Percentiles rank a stretch among this genome's conserved stretches.
Evolutionary conservation across 108 stramenopile genomes (phyloP).

Genomic region (Asterionellopsis glacialis): DNA sequence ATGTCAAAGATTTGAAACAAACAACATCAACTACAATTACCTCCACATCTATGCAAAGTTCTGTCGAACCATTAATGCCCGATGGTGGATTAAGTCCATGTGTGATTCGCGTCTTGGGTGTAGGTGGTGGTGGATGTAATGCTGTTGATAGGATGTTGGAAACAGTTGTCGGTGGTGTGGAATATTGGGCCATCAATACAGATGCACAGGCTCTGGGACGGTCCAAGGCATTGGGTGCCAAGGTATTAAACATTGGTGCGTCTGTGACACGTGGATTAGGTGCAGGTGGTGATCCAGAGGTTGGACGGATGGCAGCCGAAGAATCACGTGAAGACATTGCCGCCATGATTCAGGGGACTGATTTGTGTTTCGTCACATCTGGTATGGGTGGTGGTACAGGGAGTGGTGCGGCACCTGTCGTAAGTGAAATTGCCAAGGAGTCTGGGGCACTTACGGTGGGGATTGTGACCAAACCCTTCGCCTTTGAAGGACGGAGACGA

Average conservation of each 20-base stretch:
- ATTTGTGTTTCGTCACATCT: constrained; percentile 84
- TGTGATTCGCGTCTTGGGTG: constrained; percentile 72
- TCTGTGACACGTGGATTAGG: constrained; percentile 87
- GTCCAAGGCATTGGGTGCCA: constrained; percentile 52
- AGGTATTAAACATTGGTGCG: constrained; percentile 73
- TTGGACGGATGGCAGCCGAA: constrained; percentile 79
- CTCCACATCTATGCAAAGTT: constrained; percentile 5
- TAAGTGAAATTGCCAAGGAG: constrained; percentile 72
- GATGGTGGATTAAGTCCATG: constrained; percentile 69
- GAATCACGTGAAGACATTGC: constrained; percentile 69
- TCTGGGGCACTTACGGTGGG: constrained; percentile 59
- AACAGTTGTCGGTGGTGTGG: constrained; percentile 75
- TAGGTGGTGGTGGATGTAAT: constrained; percentile 85
- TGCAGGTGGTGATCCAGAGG: constrained; percentile 85
- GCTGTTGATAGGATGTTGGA: constrained; percentile 86
- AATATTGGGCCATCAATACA: constrained; percentile 91
- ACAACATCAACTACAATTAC: neutral
- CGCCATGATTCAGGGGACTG: constrained; percentile 72
- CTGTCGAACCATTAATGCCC: constrained; percentile 44
- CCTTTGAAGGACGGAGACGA: constrained; percentile 86
- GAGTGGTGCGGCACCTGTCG: constrained; percentile 79
- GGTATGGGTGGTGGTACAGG: constrained; percentile 93
- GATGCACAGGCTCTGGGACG: constrained; percentile 82
- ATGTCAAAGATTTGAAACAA: constrained; percentile 17
- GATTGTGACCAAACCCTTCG: constrained; percentile 86